Evolutionary conservation across 2,329 filamentous ascomycete species (phyloP).

Genomic region (Drechslerella dactyloides): DNA sequence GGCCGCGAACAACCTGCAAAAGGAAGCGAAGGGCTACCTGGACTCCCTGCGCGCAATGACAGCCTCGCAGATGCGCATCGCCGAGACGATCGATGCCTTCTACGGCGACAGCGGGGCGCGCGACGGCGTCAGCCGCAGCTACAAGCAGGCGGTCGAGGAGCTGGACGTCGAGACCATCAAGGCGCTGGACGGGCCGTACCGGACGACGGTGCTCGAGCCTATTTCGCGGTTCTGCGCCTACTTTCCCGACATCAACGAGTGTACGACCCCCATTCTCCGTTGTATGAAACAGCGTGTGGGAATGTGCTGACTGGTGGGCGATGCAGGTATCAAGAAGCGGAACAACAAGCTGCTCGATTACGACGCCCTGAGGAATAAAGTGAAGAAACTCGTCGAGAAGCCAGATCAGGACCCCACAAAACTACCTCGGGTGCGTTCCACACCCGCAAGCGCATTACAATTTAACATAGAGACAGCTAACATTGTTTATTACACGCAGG

Average conservation of each 20-base stretch:
- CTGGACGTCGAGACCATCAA: constrained; percentile 98
- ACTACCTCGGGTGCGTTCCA: constrained; percentile 70
- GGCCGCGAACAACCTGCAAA: constrained; percentile 87
- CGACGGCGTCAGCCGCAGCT: constrained; percentile 93
- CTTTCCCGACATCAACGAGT: constrained; percentile 98
- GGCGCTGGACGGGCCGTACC: constrained; percentile 92
- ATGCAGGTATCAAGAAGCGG: constrained; percentile 90
- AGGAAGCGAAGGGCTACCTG: constrained; percentile 96
- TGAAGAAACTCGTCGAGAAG: constrained; percentile 96
- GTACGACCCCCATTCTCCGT: constrained; percentile 61
- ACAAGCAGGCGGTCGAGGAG: constrained; percentile 98
- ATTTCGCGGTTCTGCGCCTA: constrained; percentile 97
- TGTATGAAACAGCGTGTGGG: background rate
- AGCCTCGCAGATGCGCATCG: constrained; percentile 98
- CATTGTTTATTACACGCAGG: constrained; percentile 56
- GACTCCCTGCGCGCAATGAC: constrained; percentile 99
- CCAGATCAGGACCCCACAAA: constrained; percentile 98
- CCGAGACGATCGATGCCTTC: constrained; percentile 98
- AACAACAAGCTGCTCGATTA: constrained; percentile 98
- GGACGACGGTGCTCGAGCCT: constrained; percentile 91
- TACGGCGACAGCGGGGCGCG: constrained; percentile 94
- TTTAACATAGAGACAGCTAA: background rate
- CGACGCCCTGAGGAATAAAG: constrained; percentile 90
- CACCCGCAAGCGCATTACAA: background rate
- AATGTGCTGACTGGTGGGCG: background rate